Percentiles rank a stretch among this genome's conserved stretches.
phyloP scores from a whole-genome alignment of 2,329 filamentous ascomycete genomes.

The Calonectria crousiana region DNA sequence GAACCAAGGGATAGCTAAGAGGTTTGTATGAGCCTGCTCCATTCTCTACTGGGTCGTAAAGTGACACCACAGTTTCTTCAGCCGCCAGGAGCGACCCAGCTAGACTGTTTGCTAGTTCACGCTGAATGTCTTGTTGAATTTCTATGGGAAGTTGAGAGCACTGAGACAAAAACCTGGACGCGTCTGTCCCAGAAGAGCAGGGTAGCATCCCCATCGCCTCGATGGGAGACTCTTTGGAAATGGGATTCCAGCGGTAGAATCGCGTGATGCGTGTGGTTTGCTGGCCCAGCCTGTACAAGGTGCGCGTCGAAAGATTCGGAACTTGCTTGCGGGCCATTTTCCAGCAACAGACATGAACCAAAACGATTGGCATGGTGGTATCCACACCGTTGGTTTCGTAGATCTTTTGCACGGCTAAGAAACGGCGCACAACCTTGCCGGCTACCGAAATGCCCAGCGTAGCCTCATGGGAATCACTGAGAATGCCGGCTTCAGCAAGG shows the following conservation, averaged over 20 bases:
- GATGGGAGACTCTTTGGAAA: not conserved
- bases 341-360: slow-evolving; percentile 3
- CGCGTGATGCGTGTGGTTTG: not conserved
- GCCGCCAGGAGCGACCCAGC: not conserved
- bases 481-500: not conserved
- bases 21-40: not conserved
- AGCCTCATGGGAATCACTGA: not conserved
- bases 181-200: not conserved
- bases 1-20: not conserved
- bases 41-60: not conserved
- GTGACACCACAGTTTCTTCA: not conserved
- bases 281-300: not conserved
- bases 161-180: not conserved
- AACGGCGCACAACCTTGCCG: not conserved
- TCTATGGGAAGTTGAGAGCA: not conserved
- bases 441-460: not conserved
- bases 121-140: slow-evolving; percentile 1
- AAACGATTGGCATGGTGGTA: not conserved
- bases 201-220: not conserved
- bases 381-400: slow-evolving; percentile 2
- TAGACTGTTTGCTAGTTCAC: not conserved
- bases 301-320: not conserved
- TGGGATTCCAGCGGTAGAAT: not conserved
- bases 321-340: slow-evolving; percentile 2
- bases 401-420: not conserved